These are phyloP conservation scores for Fusarium camptoceras DNA, from an alignment of 2,329 filamentous ascomycete species.

Conservation along the genomic window DNA sequence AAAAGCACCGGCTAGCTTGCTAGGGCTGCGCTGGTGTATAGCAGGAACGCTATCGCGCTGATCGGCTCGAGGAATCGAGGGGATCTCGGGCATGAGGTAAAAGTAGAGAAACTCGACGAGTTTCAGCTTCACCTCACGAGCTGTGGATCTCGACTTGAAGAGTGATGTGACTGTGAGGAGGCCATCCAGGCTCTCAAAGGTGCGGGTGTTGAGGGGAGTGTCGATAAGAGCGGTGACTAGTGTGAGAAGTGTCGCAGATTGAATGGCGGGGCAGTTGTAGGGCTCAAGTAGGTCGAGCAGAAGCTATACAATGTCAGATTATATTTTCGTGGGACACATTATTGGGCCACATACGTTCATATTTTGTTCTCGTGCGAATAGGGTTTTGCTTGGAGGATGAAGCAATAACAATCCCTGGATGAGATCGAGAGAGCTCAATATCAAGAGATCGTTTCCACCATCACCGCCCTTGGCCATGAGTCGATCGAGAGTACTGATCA, in stretches of 20 bases:
- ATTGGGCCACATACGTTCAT: slow-evolving; percentile 78
- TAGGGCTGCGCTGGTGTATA: slow-evolving; percentile 74
- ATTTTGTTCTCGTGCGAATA: slow-evolving; percentile 89
- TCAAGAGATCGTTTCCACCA: slow-evolving; percentile 87
- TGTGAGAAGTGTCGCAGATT: slow-evolving; percentile 88
- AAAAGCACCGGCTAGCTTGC: slow-evolving; percentile 73
- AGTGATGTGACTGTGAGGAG: slow-evolving; percentile 91
- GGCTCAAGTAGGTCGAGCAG: slow-evolving; percentile 95
- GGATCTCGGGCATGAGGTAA: slow-evolving; percentile 94
- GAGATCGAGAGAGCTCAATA: slow-evolving; percentile 87
- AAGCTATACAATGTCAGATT: slow-evolving; percentile 63
- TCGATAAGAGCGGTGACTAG: slow-evolving; percentile 91
- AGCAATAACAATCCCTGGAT: slow-evolving; percentile 89
- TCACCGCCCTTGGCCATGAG: slow-evolving; percentile 85
- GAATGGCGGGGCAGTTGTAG: slow-evolving; percentile 90
- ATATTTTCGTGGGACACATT: neutral
- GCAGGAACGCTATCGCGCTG: slow-evolving; percentile 59
- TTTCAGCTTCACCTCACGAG: slow-evolving; percentile 91
- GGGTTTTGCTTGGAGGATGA: slow-evolving; percentile 86
- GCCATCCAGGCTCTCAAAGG: slow-evolving; percentile 92
- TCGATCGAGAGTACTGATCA: slow-evolving; percentile 87
- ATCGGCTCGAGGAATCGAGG: slow-evolving; percentile 64
- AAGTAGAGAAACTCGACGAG: slow-evolving; percentile 99
- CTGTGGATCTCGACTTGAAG: slow-evolving; percentile 89
- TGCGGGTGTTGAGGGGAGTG: slow-evolving; percentile 86